These are phyloP conservation scores for Fusarium miscanthi DNA, from an alignment of 2,329 filamentous ascomycete species.

Conservation along the genomic window DNA sequence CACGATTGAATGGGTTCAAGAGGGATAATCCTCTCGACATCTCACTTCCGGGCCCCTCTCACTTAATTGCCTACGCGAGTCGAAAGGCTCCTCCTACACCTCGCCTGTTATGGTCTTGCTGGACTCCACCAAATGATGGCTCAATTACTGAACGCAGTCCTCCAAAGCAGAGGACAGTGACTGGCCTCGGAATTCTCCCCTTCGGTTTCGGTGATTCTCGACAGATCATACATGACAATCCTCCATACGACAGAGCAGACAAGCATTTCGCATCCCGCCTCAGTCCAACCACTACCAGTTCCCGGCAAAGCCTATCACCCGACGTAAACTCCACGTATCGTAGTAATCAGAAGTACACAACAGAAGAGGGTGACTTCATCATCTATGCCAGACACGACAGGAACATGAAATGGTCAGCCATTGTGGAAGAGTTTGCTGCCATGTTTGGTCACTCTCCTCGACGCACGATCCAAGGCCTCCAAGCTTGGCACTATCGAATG, in stretches of 20 bases:
- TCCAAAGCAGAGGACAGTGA: not conserved
- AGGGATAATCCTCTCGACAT: not conserved
- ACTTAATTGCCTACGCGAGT: constrained; percentile 43
- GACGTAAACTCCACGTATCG: not conserved
- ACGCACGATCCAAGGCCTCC: not conserved
- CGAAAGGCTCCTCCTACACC: not conserved
- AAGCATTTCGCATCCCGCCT: constrained; percentile 52
- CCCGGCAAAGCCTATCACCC: not conserved
- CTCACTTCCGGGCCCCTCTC: not conserved
- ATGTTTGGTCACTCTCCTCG: not conserved
- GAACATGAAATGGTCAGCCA: not conserved
- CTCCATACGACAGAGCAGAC: not conserved
- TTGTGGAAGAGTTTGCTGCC: not conserved
- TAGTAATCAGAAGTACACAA: not conserved
- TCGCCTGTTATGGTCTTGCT: not conserved
- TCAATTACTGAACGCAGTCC: not conserved
- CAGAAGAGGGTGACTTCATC: not conserved
- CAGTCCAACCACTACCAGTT: constrained; percentile 31
- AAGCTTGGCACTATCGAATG: not conserved
- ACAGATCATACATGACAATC: not conserved
- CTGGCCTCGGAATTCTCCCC: not conserved
- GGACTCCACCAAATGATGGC: too few species aligned
- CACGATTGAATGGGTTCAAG: not conserved
- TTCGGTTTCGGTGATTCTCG: not conserved
- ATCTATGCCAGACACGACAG: not conserved